These are phyloP conservation scores for Vaccinium macrocarpon DNA, from an alignment of 148 eudicot genomes.

Conservation along the genomic window DNA sequence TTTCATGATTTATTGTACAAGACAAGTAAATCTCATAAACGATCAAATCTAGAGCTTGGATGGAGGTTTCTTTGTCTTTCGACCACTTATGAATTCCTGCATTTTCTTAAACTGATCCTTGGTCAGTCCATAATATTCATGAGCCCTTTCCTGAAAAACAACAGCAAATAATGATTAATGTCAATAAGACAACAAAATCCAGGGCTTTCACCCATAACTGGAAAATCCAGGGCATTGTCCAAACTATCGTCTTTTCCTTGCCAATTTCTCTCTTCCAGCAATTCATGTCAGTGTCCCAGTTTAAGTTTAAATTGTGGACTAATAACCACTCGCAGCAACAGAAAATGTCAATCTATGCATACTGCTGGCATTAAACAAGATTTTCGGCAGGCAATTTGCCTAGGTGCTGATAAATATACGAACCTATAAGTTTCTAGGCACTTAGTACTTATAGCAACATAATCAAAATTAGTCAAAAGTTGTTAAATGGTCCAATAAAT, in stretches of 20 bases:
- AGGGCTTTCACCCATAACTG: background rate
- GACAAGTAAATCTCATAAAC: background rate
- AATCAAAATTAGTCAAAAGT: too few species aligned
- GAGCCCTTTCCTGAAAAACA: slow-evolving; percentile 70
- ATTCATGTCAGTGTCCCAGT: background rate
- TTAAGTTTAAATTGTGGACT: background rate
- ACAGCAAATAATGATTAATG: background rate
- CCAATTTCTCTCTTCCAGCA: background rate
- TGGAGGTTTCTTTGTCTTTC: slow-evolving; percentile 46
- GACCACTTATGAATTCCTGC: slow-evolving; percentile 89
- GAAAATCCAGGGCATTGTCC: background rate
- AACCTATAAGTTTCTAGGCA: background rate
- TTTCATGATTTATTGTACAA: slow-evolving; percentile 5
- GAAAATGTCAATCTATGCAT: background rate
- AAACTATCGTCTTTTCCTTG: too few species aligned
- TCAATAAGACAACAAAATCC: background rate
- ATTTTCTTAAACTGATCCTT: slow-evolving; percentile 90
- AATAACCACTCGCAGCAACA: background rate
- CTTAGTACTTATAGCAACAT: background rate
- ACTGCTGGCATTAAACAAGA: background rate
- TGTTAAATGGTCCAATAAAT: background rate
- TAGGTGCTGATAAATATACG: background rate
- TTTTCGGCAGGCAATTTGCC: background rate
- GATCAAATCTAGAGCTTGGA: slow-evolving; percentile 46
- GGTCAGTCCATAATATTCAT: slow-evolving; percentile 83